Percentiles rank a stretch among this genome's conserved stretches.
phyloP scores from a whole-genome alignment of 148 eudicot species.

The Camellia granthamiana region DNA sequence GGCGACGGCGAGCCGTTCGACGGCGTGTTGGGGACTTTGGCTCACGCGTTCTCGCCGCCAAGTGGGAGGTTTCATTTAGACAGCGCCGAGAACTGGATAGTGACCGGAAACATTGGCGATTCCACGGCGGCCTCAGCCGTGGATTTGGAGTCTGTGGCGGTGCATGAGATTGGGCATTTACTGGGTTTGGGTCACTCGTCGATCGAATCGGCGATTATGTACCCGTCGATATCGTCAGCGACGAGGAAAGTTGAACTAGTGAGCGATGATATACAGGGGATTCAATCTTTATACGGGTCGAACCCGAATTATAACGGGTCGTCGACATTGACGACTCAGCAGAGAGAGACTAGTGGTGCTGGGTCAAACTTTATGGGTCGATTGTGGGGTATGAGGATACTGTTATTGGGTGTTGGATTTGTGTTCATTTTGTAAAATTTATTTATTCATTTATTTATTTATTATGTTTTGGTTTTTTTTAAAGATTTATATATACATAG shows the following conservation, averaged over 20 bases:
- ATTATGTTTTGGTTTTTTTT: neutral
- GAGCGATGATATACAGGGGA: constrained; percentile 37
- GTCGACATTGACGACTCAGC: constrained; percentile 14
- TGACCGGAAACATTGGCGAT: constrained; percentile 2
- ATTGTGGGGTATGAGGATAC: constrained; percentile 7
- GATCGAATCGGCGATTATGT: constrained; percentile 44
- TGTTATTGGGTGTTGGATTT: constrained; percentile 19
- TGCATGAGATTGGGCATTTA: constrained; percentile 54
- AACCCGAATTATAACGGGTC: constrained; percentile 44
- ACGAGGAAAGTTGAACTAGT: constrained; percentile 33
- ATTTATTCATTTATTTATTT: neutral
- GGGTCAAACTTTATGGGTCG: constrained; percentile 5
- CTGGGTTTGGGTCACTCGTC: constrained; percentile 51
- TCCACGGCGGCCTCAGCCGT: constrained; percentile 19
- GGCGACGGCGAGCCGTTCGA: constrained; percentile 49
- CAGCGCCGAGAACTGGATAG: constrained; percentile 43
- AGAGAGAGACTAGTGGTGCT: constrained; percentile 27
- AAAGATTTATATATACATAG: neutral
- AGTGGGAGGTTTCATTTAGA: constrained; percentile 36
- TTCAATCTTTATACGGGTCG: constrained; percentile 46
- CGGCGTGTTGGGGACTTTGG: constrained; percentile 38
- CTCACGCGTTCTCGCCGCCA: constrained; percentile 50
- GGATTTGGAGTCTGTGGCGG: constrained; percentile 51
- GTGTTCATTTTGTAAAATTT: neutral
- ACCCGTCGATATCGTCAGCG: constrained; percentile 38